Conservation (phyloP, 2,329 filamentous ascomycete species). For the Fusarium ramigenum region DNA sequence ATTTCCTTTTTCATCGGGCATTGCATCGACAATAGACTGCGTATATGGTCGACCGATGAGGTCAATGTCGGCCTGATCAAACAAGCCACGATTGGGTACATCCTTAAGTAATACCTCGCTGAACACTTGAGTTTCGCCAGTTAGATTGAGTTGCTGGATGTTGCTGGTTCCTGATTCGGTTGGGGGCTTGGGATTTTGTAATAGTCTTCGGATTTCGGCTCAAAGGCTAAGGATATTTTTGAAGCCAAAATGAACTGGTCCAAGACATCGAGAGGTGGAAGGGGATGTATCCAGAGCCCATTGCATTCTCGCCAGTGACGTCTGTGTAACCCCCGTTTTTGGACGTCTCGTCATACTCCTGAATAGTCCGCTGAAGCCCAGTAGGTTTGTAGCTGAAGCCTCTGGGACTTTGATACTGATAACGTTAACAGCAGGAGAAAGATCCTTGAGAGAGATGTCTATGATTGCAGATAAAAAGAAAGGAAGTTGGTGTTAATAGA, state of each 20-base stretch:
- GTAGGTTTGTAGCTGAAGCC: neutral
- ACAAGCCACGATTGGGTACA: neutral
- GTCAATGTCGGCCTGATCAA: neutral
- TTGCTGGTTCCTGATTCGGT: neutral
- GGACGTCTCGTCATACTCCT: neutral
- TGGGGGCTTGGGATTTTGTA: neutral
- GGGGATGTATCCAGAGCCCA: neutral
- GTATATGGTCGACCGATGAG: neutral
- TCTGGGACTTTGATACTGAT: neutral
- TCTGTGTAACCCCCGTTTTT: neutral
- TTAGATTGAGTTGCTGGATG: neutral
- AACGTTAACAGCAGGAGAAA: neutral
- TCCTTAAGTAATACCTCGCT: neutral
- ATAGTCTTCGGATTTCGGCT: neutral
- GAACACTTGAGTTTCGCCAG: neutral
- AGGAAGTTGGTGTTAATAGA: fast-evolving
- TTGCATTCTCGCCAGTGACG: neutral
- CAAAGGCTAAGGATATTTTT: neutral
- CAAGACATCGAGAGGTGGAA: neutral
- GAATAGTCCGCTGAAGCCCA: neutral
- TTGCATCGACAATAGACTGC: neutral
- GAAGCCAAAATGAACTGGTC: neutral
- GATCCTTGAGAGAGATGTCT: neutral
- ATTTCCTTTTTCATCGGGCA: neutral
- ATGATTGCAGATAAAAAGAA: neutral